Evolutionary conservation across 345 rosid species (phyloP).

Genomic region (Passiflora organensis): DNA sequence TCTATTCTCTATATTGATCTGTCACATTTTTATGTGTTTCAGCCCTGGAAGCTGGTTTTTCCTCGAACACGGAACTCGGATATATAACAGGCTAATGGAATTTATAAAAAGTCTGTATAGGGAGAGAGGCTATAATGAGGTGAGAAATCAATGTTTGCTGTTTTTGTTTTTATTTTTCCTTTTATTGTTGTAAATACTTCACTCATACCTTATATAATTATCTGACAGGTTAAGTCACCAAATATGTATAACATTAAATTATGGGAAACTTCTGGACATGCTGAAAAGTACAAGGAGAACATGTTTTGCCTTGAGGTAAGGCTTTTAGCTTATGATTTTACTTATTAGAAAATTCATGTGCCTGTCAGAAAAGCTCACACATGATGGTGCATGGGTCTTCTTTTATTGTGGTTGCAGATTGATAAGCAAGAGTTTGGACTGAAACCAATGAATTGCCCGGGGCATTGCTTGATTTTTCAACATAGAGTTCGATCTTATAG

Average conservation of each 20-base stretch:
- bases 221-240: constrained; percentile 80
- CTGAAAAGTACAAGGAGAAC: constrained; percentile 91
- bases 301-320: constrained; percentile 93
- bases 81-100: constrained; percentile 77
- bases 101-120: constrained; percentile 71
- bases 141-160: constrained; percentile 16
- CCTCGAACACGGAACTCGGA: constrained; percentile 81
- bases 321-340: background rate
- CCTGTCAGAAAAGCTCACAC: background rate
- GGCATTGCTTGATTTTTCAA: constrained; percentile 94
- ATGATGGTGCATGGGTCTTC: constrained; percentile 5
- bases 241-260: constrained; percentile 93
- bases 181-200: too few relatives aligned
- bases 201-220: too few relatives aligned
- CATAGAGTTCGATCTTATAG: constrained; percentile 84
- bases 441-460: constrained; percentile 98
- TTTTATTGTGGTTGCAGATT: constrained; percentile 43
- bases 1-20: constrained; percentile 9
- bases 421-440: constrained; percentile 94
- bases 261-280: constrained; percentile 97
- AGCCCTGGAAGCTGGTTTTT: constrained; percentile 99
- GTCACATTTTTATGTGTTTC: constrained; percentile 26
- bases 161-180: constrained; percentile 4
- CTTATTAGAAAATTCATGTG: too few relatives aligned
- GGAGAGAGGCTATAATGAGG: constrained; percentile 93